These are phyloP conservation scores for Petunia secreta DNA, from an alignment of 257 asterid species.

Conservation along the genomic window DNA sequence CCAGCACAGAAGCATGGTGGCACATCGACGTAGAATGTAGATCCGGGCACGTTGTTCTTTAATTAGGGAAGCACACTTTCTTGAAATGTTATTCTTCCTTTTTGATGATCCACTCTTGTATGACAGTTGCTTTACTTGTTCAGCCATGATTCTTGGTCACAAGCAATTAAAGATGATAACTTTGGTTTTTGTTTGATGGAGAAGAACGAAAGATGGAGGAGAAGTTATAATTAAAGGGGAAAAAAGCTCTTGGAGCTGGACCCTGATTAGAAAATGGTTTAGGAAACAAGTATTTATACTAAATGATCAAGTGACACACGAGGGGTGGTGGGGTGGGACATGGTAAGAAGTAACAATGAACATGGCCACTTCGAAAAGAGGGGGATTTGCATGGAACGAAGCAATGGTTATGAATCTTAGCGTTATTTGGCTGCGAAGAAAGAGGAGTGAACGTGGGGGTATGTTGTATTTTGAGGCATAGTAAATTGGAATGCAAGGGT, in stretches of 20 bases:
- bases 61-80: conserved; percentile 70
- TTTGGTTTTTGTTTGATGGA: neutral
- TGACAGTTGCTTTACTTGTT: conserved; percentile 38
- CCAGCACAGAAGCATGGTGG: conserved; percentile 83
- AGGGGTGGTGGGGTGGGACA: neutral
- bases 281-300: conserved; percentile 42
- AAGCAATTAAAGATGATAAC: neutral
- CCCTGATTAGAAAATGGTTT: conserved; percentile 41
- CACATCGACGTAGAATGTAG: conserved; percentile 83
- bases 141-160: conserved; percentile 42
- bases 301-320: neutral
- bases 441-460: conserved; percentile 38
- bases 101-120: conserved; percentile 45
- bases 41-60: conserved; percentile 78
- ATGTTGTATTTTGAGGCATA: conserved; percentile 8
- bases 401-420: conserved; percentile 24
- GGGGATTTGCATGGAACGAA: conserved; percentile 56
- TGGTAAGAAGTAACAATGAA: conserved; percentile 33
- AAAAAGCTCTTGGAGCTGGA: conserved; percentile 82
- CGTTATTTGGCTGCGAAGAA: conserved; percentile 25
- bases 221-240: conserved; percentile 30
- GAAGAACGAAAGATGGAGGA: neutral
- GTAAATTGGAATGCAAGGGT: conserved; percentile 41
- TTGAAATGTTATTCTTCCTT: conserved; percentile 51
- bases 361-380: conserved; percentile 57